phyloP scores from a whole-genome alignment of 495 filamentous ascomycete species.

The Hypoxylon lenormandii region DNA sequence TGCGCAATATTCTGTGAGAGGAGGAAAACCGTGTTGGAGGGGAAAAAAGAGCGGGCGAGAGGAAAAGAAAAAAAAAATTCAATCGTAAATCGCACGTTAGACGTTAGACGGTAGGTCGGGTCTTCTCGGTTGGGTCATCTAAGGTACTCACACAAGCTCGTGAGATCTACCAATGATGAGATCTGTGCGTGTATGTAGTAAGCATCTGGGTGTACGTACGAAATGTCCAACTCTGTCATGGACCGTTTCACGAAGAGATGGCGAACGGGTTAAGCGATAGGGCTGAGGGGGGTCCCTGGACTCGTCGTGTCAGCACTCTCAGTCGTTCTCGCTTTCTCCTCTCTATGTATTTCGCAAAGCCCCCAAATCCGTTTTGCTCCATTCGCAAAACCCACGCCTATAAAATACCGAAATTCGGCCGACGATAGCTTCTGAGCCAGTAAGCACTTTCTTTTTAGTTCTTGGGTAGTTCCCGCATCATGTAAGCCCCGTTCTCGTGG shows the following conservation, averaged over 20 bases:
- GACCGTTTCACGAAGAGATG: constrained; percentile 12
- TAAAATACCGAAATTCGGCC: constrained; percentile 24
- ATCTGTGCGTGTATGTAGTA: constrained; percentile 6
- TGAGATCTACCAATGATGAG: too few species aligned
- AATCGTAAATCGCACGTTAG: too few species aligned
- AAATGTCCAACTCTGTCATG: constrained; percentile 32
- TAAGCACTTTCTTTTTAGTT: constrained; percentile 41
- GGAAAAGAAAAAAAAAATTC: too few species aligned
- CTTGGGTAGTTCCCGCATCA: constrained; percentile 27
- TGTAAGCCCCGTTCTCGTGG: constrained; percentile 24
- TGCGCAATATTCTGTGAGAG: constrained; percentile 15
- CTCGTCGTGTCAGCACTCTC: constrained; percentile 43
- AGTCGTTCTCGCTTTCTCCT: constrained; percentile 2
- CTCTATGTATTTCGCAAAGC: too few species aligned
- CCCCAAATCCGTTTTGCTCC: neutral
- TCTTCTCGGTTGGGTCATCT: too few species aligned
- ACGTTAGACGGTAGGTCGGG: too few species aligned
- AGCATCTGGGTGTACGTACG: neutral
- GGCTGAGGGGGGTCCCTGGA: constrained; percentile 20
- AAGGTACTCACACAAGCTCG: too few species aligned
- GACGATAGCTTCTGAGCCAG: constrained; percentile 20
- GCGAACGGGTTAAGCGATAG: constrained; percentile 13
- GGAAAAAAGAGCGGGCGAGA: too few species aligned
- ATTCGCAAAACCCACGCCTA: neutral
- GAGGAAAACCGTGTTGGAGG: too few species aligned